Percentiles rank a stretch among this genome's conserved stretches.
phyloP scores from a whole-genome alignment of 768 basidiomycete species.

The Obba rivulosa region DNA sequence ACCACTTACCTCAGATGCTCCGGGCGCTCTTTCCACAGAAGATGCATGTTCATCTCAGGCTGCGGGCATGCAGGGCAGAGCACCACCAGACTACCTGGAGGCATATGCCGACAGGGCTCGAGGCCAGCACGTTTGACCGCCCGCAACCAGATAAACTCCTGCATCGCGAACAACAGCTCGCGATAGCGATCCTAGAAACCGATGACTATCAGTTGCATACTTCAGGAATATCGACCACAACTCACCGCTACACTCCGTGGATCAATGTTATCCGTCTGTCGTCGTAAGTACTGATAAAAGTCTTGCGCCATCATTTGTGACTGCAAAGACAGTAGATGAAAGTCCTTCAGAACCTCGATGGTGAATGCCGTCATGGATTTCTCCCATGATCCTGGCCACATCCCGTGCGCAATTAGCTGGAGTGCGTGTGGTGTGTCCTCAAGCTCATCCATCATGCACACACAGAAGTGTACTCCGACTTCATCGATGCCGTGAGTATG shows the following conservation, averaged over 20 bases:
- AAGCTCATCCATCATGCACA: too few relatives aligned
- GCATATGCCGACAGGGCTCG: background rate
- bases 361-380: background rate
- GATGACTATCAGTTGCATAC: too few relatives aligned
- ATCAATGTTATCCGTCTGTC: background rate
- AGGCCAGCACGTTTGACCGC: background rate
- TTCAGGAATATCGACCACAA: too few relatives aligned
- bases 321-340: background rate
- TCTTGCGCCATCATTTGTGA: slow-evolving; percentile 4
- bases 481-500: too few relatives aligned
- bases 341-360: background rate
- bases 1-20: background rate
- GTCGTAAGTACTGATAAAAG: background rate
- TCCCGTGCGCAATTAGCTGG: background rate
- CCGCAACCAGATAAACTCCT: slow-evolving; percentile 1
- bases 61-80: slow-evolving; percentile 15
- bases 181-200: slow-evolving; percentile 7
- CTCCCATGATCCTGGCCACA: slow-evolving; percentile 1
- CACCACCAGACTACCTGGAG: slow-evolving; percentile 4
- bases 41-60: slow-evolving; percentile 12
- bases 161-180: slow-evolving; percentile 2
- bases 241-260: too few relatives aligned
- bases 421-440: background rate
- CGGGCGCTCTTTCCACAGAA: slow-evolving; percentile 1
- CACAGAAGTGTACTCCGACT: too few relatives aligned